These are phyloP conservation scores for Phialophora tarda DNA, from an alignment of 2,329 filamentous ascomycete species.

Conservation along the genomic window DNA sequence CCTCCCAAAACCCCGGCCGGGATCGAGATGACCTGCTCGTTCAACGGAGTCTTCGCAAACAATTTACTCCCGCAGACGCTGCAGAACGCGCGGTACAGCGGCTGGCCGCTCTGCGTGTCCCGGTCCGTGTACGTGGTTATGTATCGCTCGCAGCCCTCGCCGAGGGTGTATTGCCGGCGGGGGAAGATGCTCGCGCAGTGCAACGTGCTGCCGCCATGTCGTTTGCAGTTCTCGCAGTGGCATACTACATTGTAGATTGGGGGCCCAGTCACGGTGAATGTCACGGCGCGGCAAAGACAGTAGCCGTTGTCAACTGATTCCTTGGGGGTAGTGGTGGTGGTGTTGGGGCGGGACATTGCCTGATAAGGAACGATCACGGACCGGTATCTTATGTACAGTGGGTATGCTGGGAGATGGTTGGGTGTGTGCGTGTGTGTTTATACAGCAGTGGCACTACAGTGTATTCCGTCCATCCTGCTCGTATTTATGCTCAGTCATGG, in stretches of 20 bases:
- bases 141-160: slow-evolving; percentile 8
- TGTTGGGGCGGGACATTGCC: not conserved
- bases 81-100: slow-evolving; percentile 32
- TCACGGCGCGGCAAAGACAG: slow-evolving; percentile 32
- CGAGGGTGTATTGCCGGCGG: slow-evolving; percentile 30
- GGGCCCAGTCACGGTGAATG: slow-evolving; percentile 28
- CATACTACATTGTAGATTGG: slow-evolving; percentile 35
- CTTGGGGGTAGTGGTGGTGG: not conserved
- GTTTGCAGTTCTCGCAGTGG: slow-evolving; percentile 34
- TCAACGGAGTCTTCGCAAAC: slow-evolving; percentile 29
- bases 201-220: slow-evolving; percentile 31
- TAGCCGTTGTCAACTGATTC: slow-evolving; percentile 23
- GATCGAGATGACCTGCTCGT: slow-evolving; percentile 30
- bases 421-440: not conserved
- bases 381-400: not conserved
- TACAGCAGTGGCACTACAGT: not conserved
- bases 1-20: slow-evolving; percentile 28
- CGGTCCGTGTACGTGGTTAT: slow-evolving; percentile 30
- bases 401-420: not conserved
- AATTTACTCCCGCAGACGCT: slow-evolving; percentile 32
- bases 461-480: not conserved
- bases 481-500: not conserved
- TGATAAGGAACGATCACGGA: not conserved
- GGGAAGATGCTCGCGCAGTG: slow-evolving; percentile 31
- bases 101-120: slow-evolving; percentile 27